Base-by-base conservation (phyloP, 305 asterid species). In the Fraxinus sp. region DNA sequence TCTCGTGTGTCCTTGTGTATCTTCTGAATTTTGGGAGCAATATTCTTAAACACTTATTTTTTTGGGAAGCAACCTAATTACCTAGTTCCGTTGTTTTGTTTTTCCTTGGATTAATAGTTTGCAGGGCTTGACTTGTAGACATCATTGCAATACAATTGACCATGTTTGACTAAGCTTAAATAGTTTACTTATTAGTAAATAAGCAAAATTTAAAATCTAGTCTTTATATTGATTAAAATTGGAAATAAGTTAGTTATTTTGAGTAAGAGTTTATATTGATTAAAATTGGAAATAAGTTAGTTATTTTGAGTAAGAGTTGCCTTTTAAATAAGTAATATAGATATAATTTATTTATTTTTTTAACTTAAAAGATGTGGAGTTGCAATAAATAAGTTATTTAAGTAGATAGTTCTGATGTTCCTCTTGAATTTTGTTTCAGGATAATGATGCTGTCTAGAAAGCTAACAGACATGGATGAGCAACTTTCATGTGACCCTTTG, bases 401-500 rank as follows among this genome's bases (percentile, higher is more conserved):
- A 14, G 62, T 49, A 16, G 33, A 32, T 49, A 66, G 39, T 20
- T 66, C 76, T 62, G 62, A 39, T 79, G 70, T 7, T 43, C 64
- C 62, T 72, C 35, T 83, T 66, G 74, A 83, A 71, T 68, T 81
- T 64, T 83, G 80, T 87, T 87, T 57, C 97, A 96, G 99, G 89
- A 86, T 92, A 80, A 96, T 96, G 98, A 90, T 43, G 83, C 90
- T 96, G 78, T 96, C 98, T 0, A 92, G 90, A 89, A 96, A 95
- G 90, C 88, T 96, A 43, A 90, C 93, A 13, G 77, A 89, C 36
- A 92, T 93, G 94, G 97, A 96, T 52, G 99, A 96, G 81, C 77
- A 57, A 22, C 90, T 93, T 95, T 93, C 98, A 28, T 93, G 91
- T 41, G 98, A 96, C 80, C 89, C 94, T 77, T 64, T 89, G 79